Evolutionary conservation across 2,329 filamentous ascomycete species (phyloP).

Genomic region (Lizonia empirigonia): DNA sequence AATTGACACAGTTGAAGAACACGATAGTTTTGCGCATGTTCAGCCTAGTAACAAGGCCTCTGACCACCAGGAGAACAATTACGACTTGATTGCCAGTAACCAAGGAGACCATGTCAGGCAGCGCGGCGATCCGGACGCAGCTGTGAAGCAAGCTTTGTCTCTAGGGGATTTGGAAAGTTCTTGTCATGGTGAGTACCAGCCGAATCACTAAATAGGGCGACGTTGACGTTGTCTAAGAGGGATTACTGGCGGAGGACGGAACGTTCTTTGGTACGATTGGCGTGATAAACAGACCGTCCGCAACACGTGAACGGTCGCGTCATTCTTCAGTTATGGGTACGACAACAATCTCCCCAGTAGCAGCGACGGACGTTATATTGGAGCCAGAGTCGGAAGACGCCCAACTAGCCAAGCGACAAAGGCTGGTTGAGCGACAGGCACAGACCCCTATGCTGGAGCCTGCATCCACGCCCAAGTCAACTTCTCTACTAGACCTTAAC

Average conservation of each 20-base stretch:
- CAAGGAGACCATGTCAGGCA: conserved; percentile 14
- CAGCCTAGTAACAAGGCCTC: conserved; percentile 16
- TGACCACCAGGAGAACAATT: conserved; percentile 9
- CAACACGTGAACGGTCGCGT: conserved; percentile 16
- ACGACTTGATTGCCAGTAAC: conserved; percentile 9
- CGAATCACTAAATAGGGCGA: conserved; percentile 8
- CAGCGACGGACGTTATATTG: conserved; percentile 6
- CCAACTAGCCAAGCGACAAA: conserved; percentile 18
- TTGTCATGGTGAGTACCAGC: conserved; percentile 20
- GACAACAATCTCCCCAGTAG: conserved; percentile 11
- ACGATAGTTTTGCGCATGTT: conserved; percentile 13
- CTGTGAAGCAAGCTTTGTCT: conserved; percentile 15
- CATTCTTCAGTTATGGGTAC: conserved; percentile 11
- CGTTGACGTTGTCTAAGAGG: conserved; percentile 10
- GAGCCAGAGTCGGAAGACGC: conserved; percentile 13
- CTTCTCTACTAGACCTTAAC: conserved; percentile 4
- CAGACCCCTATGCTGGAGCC: conserved; percentile 11
- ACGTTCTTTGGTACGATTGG: conserved; percentile 6
- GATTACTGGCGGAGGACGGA: conserved; percentile 9
- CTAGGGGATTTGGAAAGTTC: conserved; percentile 7
- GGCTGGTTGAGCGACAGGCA: conserved; percentile 11
- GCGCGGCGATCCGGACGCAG: conserved; percentile 4
- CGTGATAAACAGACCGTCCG: conserved; percentile 4
- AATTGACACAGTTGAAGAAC: conserved; percentile 12
- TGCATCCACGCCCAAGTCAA: conserved; percentile 12